Conservation (phyloP, 2,329 filamentous ascomycete genomes). For the Ceratocystis albifundus region DNA sequence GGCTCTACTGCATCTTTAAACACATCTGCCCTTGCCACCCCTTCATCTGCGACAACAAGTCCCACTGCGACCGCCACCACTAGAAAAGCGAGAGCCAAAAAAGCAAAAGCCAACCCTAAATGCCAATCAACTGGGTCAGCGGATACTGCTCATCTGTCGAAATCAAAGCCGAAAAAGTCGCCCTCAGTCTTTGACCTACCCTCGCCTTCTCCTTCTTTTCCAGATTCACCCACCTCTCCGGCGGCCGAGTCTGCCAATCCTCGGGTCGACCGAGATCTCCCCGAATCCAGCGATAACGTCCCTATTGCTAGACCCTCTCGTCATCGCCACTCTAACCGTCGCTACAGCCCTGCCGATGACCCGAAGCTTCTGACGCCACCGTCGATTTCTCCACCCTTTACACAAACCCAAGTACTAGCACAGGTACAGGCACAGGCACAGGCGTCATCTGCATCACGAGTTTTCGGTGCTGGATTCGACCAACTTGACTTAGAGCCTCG, state of each 20-base stretch:
- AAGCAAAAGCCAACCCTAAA: slow-evolving; percentile 16
- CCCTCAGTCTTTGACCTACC: slow-evolving; percentile 3
- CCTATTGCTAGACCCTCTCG: background rate
- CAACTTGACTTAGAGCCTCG: slow-evolving; percentile 5
- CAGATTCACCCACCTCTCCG: slow-evolving; percentile 9
- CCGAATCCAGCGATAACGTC: background rate
- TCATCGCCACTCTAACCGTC: slow-evolving; percentile 3
- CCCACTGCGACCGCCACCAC: slow-evolving; percentile 14
- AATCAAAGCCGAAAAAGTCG: slow-evolving; percentile 13
- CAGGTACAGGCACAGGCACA: background rate
- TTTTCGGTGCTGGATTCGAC: slow-evolving; percentile 7
- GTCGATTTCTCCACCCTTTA: slow-evolving; percentile 1
- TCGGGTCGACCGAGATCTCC: slow-evolving; percentile 9
- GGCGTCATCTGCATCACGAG: slow-evolving; percentile 3
- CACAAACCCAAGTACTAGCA: background rate
- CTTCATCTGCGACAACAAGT: slow-evolving; percentile 13
- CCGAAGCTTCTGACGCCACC: slow-evolving; percentile 8
- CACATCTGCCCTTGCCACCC: background rate
- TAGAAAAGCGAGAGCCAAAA: background rate
- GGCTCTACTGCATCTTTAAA: background rate
- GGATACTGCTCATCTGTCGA: slow-evolving; percentile 9
- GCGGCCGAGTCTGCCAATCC: slow-evolving; percentile 10
- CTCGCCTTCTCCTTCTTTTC: slow-evolving; percentile 10
- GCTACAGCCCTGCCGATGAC: slow-evolving; percentile 6
- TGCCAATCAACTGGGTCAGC: slow-evolving; percentile 15